phyloP scores from a whole-genome alignment of 345 rosid genomes.

The Anastatica hierochuntica region DNA sequence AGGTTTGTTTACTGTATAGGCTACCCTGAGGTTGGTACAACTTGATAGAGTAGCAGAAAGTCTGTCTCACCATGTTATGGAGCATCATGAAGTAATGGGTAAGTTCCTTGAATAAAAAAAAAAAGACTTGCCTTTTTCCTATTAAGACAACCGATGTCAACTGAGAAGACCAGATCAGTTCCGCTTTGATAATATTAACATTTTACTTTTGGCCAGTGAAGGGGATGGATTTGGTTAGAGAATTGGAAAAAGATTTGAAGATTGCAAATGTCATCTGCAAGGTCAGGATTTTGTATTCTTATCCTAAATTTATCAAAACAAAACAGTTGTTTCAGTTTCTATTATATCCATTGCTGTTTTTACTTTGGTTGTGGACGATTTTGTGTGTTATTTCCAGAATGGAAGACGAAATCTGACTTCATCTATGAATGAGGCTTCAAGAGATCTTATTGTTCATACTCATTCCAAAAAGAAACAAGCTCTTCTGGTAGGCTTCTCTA shows the following conservation, averaged over 20 bases:
- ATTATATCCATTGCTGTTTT: slow-evolving; percentile 10
- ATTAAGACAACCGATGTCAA: slow-evolving; percentile 11
- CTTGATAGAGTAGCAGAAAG: slow-evolving; percentile 76
- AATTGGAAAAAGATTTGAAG: slow-evolving; percentile 95
- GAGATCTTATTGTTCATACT: slow-evolving; percentile 92
- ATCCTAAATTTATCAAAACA: neutral
- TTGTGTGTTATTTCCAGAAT: slow-evolving; percentile 49
- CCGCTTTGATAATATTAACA: slow-evolving; percentile 7
- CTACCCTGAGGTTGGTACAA: slow-evolving; percentile 76
- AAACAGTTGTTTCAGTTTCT: neutral
- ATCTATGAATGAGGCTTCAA: slow-evolving; percentile 92
- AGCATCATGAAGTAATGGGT: slow-evolving; percentile 99
- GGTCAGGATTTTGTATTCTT: slow-evolving; percentile 38
- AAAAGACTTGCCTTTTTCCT: neutral
- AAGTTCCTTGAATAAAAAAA: slow-evolving; percentile 25
- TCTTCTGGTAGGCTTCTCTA: slow-evolving; percentile 52
- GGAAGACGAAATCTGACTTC: slow-evolving; percentile 90
- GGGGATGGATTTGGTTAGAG: slow-evolving; percentile 98
- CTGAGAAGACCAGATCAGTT: neutral
- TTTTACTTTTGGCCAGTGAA: slow-evolving; percentile 82
- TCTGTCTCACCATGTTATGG: slow-evolving; percentile 78
- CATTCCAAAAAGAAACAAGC: slow-evolving; percentile 90
- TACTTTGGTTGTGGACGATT: slow-evolving; percentile 14
- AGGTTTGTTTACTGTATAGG: slow-evolving; percentile 39
- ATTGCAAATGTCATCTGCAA: slow-evolving; percentile 89